Base-by-base conservation (phyloP, 2,329 filamentous ascomycete species). In the Aureobasidium uvarum region DNA sequence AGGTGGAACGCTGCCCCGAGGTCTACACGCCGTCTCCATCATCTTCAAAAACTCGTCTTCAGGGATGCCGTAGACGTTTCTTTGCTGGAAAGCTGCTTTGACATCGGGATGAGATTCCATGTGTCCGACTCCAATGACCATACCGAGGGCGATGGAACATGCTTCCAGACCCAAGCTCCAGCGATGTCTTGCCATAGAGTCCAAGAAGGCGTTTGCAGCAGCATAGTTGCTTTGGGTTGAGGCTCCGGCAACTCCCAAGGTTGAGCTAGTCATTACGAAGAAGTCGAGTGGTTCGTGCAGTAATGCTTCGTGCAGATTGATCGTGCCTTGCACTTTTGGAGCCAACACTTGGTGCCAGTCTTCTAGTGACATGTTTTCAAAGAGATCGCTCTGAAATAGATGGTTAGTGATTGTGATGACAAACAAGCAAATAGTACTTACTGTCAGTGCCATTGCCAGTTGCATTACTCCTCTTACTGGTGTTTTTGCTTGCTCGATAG, bases 261-360 rank as follows among this genome's bases (percentile, higher is more conserved):
- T 43, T 14, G 66, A 68, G 5, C 65, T 68, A 2, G 72, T 62
- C 3, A 69, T 36, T 45, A 73, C 45, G 66, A 75, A 76, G 62
- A 75, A 76, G 62, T 76, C 74, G 5, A 55, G 36, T 16, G 16
- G 51, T 6, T 45, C 41, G 10, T 25, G 67, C 54, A 4, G 66
- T 38, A 52, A 7, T 52, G 48, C 28, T 11, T 68, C 54, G 65
- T 71, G 71, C 11, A 76, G 66, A 43, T 75, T 72, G 67, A 70
- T 70, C 13, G 72, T 70, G 13, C 72, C 73, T 18, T 68, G 18
- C 5, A 75, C 68, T 58, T 75, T 76, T 14, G 73, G 69, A 2
- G 13, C n/a, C 5, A 69, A 54, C n/a, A 66, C 60, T 5, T 20
- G 48, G 7, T 64, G 46, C 50, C 64, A 74, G 8, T 73, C 52